phyloP scores from a whole-genome alignment of 257 asterid genomes.

The Orobanche coerulescens region DNA sequence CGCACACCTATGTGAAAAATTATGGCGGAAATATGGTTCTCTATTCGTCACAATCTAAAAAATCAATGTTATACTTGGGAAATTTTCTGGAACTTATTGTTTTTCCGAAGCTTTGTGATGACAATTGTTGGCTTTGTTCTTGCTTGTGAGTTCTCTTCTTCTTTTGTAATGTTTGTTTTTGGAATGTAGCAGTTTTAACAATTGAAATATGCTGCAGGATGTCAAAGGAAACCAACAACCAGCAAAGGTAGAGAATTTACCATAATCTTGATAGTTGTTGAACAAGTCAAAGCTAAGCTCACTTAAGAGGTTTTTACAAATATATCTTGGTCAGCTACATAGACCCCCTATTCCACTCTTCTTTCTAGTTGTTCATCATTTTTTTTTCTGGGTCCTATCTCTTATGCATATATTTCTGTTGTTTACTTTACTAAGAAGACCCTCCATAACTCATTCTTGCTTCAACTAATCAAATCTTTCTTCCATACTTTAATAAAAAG shows the following conservation, averaged over 20 bases:
- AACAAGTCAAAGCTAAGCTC: not conserved
- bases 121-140: not conserved
- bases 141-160: not conserved
- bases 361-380: not conserved
- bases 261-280: not conserved
- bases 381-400: not conserved
- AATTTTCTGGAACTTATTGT: no score
- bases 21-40: not conserved
- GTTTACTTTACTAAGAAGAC: not conserved
- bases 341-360: not conserved
- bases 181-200: constrained; percentile 7
- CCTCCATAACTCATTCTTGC: not conserved
- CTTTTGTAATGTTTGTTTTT: not conserved
- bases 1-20: no score
- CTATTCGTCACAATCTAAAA: not conserved
- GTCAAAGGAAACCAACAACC: constrained; percentile 30
- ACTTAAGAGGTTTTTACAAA: not conserved
- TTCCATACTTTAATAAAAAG: no score
- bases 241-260: constrained; percentile 39
- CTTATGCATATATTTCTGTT: not conserved
- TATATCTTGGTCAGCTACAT: not conserved
- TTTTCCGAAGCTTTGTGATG: no score
- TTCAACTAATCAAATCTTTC: not conserved
- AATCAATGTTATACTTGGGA: no score
- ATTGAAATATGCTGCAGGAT: constrained; percentile 44